A percentile compares a stretch with the other conserved stretches of the same genome.
Conservation (phyloP, 2,329 filamentous ascomycete species). For the Epichloe amarillans region DNA sequence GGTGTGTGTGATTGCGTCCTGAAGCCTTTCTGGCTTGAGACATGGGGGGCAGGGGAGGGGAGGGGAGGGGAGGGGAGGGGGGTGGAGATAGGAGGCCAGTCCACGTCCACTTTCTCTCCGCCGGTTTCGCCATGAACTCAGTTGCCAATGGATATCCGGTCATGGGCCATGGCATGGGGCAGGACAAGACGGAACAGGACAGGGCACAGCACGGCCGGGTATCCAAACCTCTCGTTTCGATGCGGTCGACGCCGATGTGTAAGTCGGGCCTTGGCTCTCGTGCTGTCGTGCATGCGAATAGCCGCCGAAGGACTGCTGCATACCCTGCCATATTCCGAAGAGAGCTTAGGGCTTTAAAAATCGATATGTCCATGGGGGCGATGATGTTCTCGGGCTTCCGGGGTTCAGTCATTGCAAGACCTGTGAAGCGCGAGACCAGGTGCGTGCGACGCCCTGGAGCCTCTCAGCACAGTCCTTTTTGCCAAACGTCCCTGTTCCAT, state of each 20-base stretch:
- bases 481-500: too few species aligned
- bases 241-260: neutral
- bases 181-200: neutral
- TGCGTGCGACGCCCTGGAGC: neutral
- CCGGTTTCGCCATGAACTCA: neutral
- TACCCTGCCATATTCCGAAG: slow-evolving; percentile 1
- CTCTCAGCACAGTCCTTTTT: neutral
- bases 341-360: slow-evolving; percentile 1
- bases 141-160: too few species aligned
- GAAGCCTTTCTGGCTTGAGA: neutral
- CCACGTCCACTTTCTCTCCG: neutral
- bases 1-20: neutral
- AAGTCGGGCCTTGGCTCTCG: slow-evolving; percentile 4
- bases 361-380: slow-evolving; percentile 2
- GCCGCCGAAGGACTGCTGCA: slow-evolving; percentile 14
- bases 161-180: neutral
- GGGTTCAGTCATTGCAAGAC: neutral
- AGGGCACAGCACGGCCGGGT: neutral
- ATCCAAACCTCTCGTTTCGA: neutral
- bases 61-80: too few species aligned
- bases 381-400: neutral
- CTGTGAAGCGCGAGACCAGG: neutral
- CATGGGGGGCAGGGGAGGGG: neutral
- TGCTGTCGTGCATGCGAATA: slow-evolving; percentile 20
- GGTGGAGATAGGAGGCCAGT: neutral